Percentiles rank a stretch among this genome's conserved stretches.
Evolutionary conservation across 2,329 filamentous ascomycete species (phyloP).

Genomic region (Gyromitra esculenta): DNA sequence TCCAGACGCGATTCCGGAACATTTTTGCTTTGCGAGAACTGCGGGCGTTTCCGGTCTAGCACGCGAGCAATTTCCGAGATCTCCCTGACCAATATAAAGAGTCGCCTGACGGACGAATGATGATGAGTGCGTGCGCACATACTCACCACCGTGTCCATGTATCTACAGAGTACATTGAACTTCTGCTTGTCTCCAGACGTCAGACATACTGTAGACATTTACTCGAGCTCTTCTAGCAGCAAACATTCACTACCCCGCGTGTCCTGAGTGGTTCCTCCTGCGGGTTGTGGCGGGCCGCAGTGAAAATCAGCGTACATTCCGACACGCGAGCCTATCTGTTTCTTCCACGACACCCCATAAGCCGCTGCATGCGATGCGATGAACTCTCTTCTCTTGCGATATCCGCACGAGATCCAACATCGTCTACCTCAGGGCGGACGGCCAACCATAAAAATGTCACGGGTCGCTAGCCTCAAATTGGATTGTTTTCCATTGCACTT

Average conservation of each 20-base stretch:
- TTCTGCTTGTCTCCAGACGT: conserved; percentile 3
- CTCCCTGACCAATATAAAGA: conserved; percentile 32
- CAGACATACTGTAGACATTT: conserved; percentile 11
- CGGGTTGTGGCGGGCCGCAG: conserved; percentile 29
- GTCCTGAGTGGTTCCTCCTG: conserved; percentile 16
- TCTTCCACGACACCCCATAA: conserved; percentile 47
- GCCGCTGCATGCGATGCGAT: conserved; percentile 43
- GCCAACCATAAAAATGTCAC: conserved; percentile 25
- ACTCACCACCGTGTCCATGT: conserved; percentile 5
- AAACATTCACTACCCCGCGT: conserved; percentile 42
- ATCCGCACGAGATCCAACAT: conserved; percentile 49
- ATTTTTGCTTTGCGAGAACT: conserved; percentile 14
- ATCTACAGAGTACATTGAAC: conserved; percentile 21
- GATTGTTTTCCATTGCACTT: conserved; percentile 26
- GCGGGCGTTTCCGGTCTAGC: conserved; percentile 32
- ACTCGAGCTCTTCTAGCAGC: conserved; percentile 9
- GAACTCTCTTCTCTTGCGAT: conserved; percentile 48
- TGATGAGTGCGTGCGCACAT: conserved; percentile 24
- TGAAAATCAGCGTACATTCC: conserved; percentile 24
- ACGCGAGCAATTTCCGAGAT: conserved; percentile 41
- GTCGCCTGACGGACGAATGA: conserved; percentile 46
- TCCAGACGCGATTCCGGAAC: conserved; percentile 15
- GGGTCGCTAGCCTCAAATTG: conserved; percentile 33
- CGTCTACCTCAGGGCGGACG: conserved; percentile 22
- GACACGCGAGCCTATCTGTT: conserved; percentile 46